Evolutionary conservation across 148 eudicot genomes (phyloP).

Genomic region (Silene conica): DNA sequence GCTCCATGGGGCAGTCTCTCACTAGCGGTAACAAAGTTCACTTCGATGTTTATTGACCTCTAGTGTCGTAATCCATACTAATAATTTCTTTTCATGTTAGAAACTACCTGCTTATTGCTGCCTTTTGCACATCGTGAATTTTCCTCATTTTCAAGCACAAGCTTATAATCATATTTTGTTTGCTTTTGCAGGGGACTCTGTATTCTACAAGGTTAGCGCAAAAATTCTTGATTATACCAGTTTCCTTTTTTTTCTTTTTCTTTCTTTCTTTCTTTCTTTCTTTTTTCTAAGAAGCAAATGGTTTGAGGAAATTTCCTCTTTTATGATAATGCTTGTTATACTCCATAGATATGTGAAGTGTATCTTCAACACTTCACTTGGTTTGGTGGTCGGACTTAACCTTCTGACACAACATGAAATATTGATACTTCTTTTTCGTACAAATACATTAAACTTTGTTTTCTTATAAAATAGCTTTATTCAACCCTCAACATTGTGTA

Average conservation of each 20-base stretch:
- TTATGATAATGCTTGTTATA: neutral
- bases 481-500: neutral
- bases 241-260: neutral
- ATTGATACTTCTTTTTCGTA: neutral
- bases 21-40: constrained; percentile 37
- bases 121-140: neutral
- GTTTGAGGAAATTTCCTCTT: neutral
- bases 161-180: constrained; percentile 11
- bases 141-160: neutral
- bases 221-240: neutral
- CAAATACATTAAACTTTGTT: neutral
- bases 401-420: no score
- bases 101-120: neutral
- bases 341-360: neutral
- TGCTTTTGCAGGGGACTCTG: constrained; percentile 46
- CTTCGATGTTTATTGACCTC: neutral
- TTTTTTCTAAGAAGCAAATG: constrained; percentile 7
- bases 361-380: neutral
- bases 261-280: no score
- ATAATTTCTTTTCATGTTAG: neutral
- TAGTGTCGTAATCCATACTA: neutral
- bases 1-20: constrained; percentile 46
- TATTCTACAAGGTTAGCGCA: constrained; percentile 61
- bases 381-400: neutral
- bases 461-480: neutral